Evolutionary conservation across 345 rosid species (phyloP).

Genomic region (Aegle marmelos): DNA sequence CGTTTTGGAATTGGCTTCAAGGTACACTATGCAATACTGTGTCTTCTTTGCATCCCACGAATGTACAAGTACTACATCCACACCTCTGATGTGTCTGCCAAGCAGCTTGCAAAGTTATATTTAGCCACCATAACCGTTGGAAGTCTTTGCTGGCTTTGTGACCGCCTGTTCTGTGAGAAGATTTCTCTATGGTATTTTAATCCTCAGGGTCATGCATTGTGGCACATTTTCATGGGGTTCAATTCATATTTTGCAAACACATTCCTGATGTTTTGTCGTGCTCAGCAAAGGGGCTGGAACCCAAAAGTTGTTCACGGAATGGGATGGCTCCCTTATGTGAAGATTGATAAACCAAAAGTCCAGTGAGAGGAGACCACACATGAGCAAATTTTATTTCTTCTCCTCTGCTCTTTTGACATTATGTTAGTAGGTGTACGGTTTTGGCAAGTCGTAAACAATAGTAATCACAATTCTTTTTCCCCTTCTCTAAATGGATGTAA

Average conservation of each 20-base stretch:
- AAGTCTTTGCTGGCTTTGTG: slow-evolving; percentile 68
- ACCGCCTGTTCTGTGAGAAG: slow-evolving; percentile 56
- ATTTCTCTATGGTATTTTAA: slow-evolving; percentile 63
- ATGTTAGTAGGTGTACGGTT: slow-evolving; percentile 12
- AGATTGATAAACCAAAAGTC: slow-evolving; percentile 68
- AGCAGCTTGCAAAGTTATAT: slow-evolving; percentile 68
- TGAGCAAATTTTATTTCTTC: background rate
- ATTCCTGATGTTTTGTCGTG: slow-evolving; percentile 95
- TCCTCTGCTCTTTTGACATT: too few relatives aligned
- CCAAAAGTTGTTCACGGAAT: slow-evolving; percentile 55
- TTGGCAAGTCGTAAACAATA: background rate
- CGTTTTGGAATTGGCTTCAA: slow-evolving; percentile 83
- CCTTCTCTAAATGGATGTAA: slow-evolving; percentile 12
- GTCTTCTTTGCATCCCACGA: slow-evolving; percentile 88
- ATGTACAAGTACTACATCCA: slow-evolving; percentile 94
- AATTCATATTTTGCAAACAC: slow-evolving; percentile 88
- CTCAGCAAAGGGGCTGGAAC: slow-evolving; percentile 75
- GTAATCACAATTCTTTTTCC: slow-evolving; percentile 4
- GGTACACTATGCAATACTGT: slow-evolving; percentile 69
- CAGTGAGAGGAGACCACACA: slow-evolving; percentile 28
- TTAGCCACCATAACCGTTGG: slow-evolving; percentile 58
- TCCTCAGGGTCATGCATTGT: slow-evolving; percentile 91
- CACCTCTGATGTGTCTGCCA: slow-evolving; percentile 65
- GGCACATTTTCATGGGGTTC: slow-evolving; percentile 92
- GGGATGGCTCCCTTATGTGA: slow-evolving; percentile 77